A percentile compares a stretch with the other conserved stretches of the same genome.
Evolutionary conservation across 2,329 filamentous ascomycete genomes (phyloP).

Genomic region (Cladosporium colombiae): DNA sequence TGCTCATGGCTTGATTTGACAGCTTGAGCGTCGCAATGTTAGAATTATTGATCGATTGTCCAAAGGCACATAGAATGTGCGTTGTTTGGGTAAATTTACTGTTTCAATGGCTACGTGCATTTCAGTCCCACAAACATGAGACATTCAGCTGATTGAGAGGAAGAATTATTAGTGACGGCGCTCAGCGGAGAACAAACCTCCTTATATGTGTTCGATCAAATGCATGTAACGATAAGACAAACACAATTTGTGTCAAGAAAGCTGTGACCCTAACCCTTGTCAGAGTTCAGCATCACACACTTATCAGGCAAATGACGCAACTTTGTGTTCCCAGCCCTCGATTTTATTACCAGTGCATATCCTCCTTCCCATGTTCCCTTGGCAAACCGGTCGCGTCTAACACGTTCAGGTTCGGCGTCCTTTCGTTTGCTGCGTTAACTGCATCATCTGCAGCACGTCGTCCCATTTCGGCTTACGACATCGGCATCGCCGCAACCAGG

Average conservation of each 20-base stretch:
- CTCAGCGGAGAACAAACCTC: neutral
- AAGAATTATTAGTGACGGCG: neutral
- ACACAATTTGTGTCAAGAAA: neutral
- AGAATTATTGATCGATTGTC: neutral
- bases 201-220: neutral
- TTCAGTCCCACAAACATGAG: neutral
- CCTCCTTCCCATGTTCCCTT: too few species aligned
- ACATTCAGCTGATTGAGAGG: neutral
- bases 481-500: neutral
- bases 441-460: neutral
- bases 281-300: neutral
- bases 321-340: neutral
- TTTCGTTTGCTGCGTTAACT: too few species aligned
- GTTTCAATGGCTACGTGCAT: too few species aligned
- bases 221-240: neutral
- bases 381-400: too few species aligned
- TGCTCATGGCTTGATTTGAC: neutral
- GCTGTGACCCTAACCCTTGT: neutral
- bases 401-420: too few species aligned
- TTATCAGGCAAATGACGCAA: neutral
- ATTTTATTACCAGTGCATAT: neutral
- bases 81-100: too few species aligned
- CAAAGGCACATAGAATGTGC: neutral
- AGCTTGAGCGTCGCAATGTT: neutral
- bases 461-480: neutral